Base-by-base conservation (phyloP, 441 rosid genomes). In the Adansonia gregorii region DNA sequence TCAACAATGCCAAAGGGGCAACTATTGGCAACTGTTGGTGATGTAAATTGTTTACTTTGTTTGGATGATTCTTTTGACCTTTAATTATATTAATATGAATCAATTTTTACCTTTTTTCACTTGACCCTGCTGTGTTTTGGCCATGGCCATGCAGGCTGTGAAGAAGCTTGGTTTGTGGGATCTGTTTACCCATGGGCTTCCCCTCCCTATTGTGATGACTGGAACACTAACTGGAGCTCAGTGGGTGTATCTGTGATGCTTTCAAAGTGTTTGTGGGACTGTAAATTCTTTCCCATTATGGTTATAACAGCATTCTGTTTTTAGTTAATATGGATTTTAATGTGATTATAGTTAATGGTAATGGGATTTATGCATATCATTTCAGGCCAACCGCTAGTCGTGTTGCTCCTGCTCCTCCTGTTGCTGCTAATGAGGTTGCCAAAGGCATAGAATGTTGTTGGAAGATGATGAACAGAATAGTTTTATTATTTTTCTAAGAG, bases 161-260 rank as follows among this genome's bases (percentile, higher is more conserved):
- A 92, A 94, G 87, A 94, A 94, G 94, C 73, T 96, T 15, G 98
- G 99, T 35, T 9, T 91, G 85, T 74, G 81, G 94, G 99, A 98
- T 72, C 89, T 96, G 41, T 94, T 93, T 78, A 96, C 99, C 49
- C 95, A 98, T 45, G 99, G 99, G 8, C 98, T 96, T 85, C 99
- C 99, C 73, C 96, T 96, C 12, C 94, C 98, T 78, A 96, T 96
- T 82, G 97, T 96, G 85, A 96, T 96, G 99, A 96, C 93, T 12
- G 99, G 99, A 75, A 96, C 99, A 55, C 96, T 96, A 78, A 96
- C 99, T 14, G 98, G 98, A 63, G 98, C 98, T 17, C 99, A 96
- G 59, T 96, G 99, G 98, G 98, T 27, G 96, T 71, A 78, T 96
- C 76, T 96, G 94, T 73, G 99, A 96, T 78, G 95, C 98, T 45